A percentile compares a stretch with the other conserved stretches of the same genome.
Evolutionary conservation across 1,284 basidiomycete genomes (phyloP).

Genomic region (Ganoderma boninense): DNA sequence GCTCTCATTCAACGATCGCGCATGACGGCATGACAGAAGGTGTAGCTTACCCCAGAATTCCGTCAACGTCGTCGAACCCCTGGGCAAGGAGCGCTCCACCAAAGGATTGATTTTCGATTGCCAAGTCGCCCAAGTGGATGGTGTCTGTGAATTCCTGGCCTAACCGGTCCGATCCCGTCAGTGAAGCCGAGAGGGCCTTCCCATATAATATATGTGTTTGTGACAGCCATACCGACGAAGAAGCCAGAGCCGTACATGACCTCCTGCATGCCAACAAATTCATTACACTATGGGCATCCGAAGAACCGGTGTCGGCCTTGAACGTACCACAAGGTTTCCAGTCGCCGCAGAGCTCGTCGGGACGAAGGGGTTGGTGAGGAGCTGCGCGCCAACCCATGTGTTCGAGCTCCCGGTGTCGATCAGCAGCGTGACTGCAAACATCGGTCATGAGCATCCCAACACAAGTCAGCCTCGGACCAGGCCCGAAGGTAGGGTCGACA

Average conservation of each 20-base stretch:
- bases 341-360: slow-evolving; percentile 47
- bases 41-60: slow-evolving; percentile 52
- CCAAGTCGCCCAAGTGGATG: slow-evolving; percentile 34
- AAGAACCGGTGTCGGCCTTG: background rate
- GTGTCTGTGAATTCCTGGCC: slow-evolving; percentile 38
- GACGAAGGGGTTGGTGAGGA: slow-evolving; percentile 43
- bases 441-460: background rate
- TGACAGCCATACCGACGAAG: slow-evolving; percentile 49
- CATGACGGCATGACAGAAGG: background rate
- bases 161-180: background rate
- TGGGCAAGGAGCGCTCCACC: slow-evolving; percentile 54
- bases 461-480: background rate
- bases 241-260: slow-evolving; percentile 61
- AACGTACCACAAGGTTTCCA: slow-evolving; percentile 25
- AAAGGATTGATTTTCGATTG: slow-evolving; percentile 51
- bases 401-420: slow-evolving; percentile 51
- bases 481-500: too few species aligned
- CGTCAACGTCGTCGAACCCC: slow-evolving; percentile 52
- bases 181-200: background rate
- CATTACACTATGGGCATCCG: background rate
- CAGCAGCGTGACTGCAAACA: slow-evolving; percentile 26
- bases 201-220: too few species aligned
- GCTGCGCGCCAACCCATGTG: slow-evolving; percentile 66
- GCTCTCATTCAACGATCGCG: background rate
- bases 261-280: slow-evolving; percentile 27